A percentile compares a stretch with the other conserved stretches of the same genome.
Evolutionary conservation across 371 early-diverging fungal genomes (phyloP).

Genomic region (Coemansia sp.): DNA sequence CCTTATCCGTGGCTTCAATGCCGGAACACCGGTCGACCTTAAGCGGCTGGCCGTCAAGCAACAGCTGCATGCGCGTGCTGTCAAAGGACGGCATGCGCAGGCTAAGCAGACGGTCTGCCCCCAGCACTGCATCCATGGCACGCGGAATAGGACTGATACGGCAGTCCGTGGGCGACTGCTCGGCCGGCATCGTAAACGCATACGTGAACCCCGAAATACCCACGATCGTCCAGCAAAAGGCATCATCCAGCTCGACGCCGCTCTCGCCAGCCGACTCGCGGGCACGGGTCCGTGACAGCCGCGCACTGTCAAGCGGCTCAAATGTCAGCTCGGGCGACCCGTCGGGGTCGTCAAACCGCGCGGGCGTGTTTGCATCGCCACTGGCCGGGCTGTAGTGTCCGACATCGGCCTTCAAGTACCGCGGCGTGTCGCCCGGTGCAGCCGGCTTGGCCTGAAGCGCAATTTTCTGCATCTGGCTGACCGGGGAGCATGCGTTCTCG

Average conservation of each 20-base stretch:
- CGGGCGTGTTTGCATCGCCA: conserved; percentile 33
- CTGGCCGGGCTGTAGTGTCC: conserved; percentile 33
- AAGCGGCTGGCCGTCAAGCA: conserved; percentile 17
- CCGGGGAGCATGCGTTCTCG: conserved; percentile 67
- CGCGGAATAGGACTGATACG: conserved; percentile 34
- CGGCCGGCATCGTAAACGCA: conserved; percentile 30
- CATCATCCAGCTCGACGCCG: conserved; percentile 64
- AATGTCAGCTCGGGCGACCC: conserved; percentile 48
- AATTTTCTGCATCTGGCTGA: conserved; percentile 87
- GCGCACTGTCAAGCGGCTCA: conserved; percentile 24
- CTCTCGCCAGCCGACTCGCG: conserved; percentile 16
- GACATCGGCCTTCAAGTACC: conserved; percentile 40
- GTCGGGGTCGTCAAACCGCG: conserved; percentile 50
- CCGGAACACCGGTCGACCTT: conserved; percentile 5
- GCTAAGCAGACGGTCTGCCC: conserved; percentile 3
- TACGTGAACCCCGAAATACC: conserved; percentile 60
- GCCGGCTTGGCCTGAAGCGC: conserved; percentile 63
- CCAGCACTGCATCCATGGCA: conserved; percentile 5
- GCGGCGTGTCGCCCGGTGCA: conserved; percentile 6
- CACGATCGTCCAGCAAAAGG: conserved; percentile 84
- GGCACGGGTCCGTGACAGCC: conserved; percentile 13
- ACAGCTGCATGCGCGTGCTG: conserved; percentile 18
- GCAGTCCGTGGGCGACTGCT: conserved; percentile 2
- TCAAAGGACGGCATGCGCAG: conserved; percentile 17
- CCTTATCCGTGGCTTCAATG: background rate